Conservation (phyloP, 78 protist species). For the Pigoraptor vietnamica region DNA sequence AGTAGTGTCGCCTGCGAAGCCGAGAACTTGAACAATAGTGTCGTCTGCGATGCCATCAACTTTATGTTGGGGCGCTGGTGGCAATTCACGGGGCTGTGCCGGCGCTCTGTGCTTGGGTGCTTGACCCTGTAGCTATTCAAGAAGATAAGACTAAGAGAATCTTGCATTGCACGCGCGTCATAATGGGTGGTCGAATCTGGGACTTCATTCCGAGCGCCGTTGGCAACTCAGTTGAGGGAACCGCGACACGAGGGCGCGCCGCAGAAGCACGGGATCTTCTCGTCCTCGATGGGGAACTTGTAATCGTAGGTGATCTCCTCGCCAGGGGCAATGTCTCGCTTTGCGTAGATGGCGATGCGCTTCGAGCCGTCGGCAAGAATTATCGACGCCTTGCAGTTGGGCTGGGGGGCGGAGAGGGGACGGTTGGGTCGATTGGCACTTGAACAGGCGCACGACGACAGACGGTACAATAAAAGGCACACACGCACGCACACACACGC, state of each 20-base stretch:
- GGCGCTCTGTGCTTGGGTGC: no score
- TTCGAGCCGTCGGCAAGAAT: conserved; percentile 54
- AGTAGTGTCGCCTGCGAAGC: no score
- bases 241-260: conserved; percentile 67
- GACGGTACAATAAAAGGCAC: background rate
- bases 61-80: no score
- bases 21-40: no score
- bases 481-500: background rate
- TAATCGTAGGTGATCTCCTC: conserved; percentile 96
- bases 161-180: no score
- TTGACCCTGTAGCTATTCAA: no score
- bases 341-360: conserved; percentile 80
- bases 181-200: no score
- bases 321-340: conserved; percentile 67
- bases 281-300: conserved; percentile 90
- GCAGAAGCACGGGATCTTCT: conserved; percentile 88
- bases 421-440: background rate
- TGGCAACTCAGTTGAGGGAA: conserved; percentile 65
- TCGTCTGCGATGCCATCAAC: no score
- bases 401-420: conserved; percentile 19
- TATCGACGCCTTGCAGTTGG: conserved; percentile 90
- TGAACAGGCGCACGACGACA: background rate
- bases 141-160: no score
- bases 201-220: no score
- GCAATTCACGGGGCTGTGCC: no score